Percentiles rank a stretch among this genome's conserved stretches.
phyloP scores from a whole-genome alignment of 805 yeast species.

The Ogataea ganodermae region DNA sequence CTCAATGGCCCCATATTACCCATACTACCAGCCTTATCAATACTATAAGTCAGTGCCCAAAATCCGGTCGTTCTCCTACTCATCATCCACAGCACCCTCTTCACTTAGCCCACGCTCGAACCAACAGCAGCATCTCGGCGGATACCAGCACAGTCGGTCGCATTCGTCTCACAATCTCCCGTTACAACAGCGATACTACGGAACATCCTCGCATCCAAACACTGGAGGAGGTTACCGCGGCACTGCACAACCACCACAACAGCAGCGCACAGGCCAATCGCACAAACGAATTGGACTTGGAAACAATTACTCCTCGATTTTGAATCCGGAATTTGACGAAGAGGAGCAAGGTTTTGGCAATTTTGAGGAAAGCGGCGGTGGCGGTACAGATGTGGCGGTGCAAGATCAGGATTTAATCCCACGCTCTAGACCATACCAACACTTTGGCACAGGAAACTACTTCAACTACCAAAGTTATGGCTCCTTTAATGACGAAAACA shows the following conservation, averaged over 20 bases:
- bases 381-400: slow-evolving; percentile 4
- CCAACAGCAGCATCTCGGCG: slow-evolving; percentile 1
- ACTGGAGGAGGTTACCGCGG: background rate
- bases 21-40: slow-evolving; percentile 14
- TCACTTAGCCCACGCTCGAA: slow-evolving; percentile 9
- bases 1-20: slow-evolving; percentile 11
- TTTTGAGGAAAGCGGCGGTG: background rate
- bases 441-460: background rate
- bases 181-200: slow-evolving; percentile 1
- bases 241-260: background rate
- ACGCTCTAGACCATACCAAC: background rate
- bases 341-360: slow-evolving; percentile 5
- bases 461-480: background rate
- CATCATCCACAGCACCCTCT: slow-evolving; percentile 9
- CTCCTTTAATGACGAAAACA: slow-evolving; percentile 6
- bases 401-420: background rate
- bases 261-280: background rate
- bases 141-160: slow-evolving; percentile 7
- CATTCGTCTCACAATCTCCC: slow-evolving; percentile 4
- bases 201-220: background rate
- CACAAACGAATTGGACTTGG: slow-evolving; percentile 22
- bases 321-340: slow-evolving; percentile 27
- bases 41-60: slow-evolving; percentile 10
- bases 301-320: slow-evolving; percentile 29
- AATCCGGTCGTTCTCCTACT: slow-evolving; percentile 10